Evolutionary conservation across 1,139 yeast genomes (phyloP), one percentile per base, ranked within the genome.

Genomic region (Magnusiomyces suaveolens): DNA sequence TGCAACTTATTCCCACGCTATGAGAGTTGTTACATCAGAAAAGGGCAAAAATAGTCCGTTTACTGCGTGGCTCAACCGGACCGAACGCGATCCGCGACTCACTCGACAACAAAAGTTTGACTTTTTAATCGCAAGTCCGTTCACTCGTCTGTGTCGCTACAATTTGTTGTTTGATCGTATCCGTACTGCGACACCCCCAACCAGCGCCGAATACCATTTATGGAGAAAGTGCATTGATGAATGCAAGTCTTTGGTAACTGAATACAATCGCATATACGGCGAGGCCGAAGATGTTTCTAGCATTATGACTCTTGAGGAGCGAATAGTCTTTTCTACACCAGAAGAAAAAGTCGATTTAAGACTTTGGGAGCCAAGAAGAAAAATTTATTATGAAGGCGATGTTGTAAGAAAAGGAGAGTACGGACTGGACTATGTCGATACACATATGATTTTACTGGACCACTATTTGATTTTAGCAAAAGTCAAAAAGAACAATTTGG

Each of bases 381-480:
- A 72, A 60, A 72, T 87, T 46, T 66, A 84, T 43, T 74, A 75
- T 60, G 73, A 84, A 24, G 94, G 92, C 0, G 80, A 78, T 50
- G 76, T 84, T 25, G 64, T 74, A 3, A 74, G 87, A 55, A 81
- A 83, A 60, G 83, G 89, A 73, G 71, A 82, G 76, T 74, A 74
- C 78, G 55, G 82, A 75, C 55, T 74, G 79, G 53, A 74, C 68
- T 59, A 74, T 75, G 64, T 72, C 2, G 67, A 66, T 1, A 65
- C 72, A 0, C 85, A 81, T 62, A 63, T 86, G 41, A 80, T 87
- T 26, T 69, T 87, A 43, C 71, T 88, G 54, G 96, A 88, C 64
- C 86, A 88, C 63, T 87, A 75, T 62, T 68, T 88, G 49, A 70
- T 88, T 25, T 75, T 88, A 6, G 81, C 92, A 1, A 94, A 87